Evolutionary conservation across 768 basidiomycete genomes (phyloP), one percentile per base, ranked within the genome.

Genomic region (Pleurotus giganteus): DNA sequence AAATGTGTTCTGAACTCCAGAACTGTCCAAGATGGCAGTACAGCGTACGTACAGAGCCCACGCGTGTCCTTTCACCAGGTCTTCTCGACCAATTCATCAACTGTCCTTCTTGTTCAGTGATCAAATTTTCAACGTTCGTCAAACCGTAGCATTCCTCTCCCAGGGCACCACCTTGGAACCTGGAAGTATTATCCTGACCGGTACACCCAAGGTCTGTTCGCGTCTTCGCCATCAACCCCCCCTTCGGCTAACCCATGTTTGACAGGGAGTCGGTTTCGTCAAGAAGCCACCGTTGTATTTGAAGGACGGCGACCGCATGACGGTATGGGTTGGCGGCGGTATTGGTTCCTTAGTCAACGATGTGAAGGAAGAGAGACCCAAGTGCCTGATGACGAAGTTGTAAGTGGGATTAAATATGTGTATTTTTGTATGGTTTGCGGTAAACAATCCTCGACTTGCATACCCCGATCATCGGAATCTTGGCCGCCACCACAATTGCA

Each of bases 131-230:
- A 83, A 70, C 59, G 82, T 93, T 29, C 82, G 84, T 42, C 80
- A 87, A 65, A 90, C 90, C 1, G 75, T 94, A 41, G 75, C 91
- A 0, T 89, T 85, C 75, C 82, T 94, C 42, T 91, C 89, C 0
- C 89, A 92, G 64, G 89, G 84, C 3, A 93, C 91, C 4, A 93
- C 91, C 0, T 82, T 94, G 17, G 83, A 83, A 60, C 86, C 89
- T 0, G 91, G 92, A 0, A 84, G 88, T 0, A 74, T 93, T 62
- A 93, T 94, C 61, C 78, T 93, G 60, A 94, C 92, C 1, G 87
- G 88, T 4, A 89, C 88, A 31, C 90, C 89, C 1, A 84, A 86
- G 49, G 49, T 37, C n/a, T 24, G 49, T 41, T 23, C 17, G 17
- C 7, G 27, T 49, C 44, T 15, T 17, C 13, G 4, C 28, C 15